Conservation (phyloP, 768 basidiomycete genomes). For the Suillus luteus region DNA sequence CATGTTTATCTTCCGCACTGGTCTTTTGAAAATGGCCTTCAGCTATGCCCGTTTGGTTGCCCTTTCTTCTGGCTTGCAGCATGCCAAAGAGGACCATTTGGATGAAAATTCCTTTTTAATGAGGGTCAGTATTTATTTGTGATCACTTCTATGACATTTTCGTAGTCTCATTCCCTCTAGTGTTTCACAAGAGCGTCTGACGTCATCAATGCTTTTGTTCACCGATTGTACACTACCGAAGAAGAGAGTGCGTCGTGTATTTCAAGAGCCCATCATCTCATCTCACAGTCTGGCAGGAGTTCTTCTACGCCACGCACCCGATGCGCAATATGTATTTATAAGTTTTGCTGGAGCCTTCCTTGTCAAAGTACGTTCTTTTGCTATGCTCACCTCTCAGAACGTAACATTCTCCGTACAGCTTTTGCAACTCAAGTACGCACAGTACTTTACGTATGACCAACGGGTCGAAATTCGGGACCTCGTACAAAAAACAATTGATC, state of each 20-base stretch:
- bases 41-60: conserved; percentile 71
- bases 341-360: conserved; percentile 84
- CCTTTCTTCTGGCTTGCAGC: conserved; percentile 77
- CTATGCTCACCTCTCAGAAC: background rate
- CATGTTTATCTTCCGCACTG: conserved; percentile 60
- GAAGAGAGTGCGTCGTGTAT: conserved; percentile 47
- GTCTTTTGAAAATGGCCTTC: conserved; percentile 60
- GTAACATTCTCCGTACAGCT: conserved; percentile 42
- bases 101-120: conserved; percentile 68
- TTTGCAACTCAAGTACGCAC: conserved; percentile 74
- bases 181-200: conserved; percentile 69
- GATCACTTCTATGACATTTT: background rate
- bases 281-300: conserved; percentile 38
- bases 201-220: conserved; percentile 61
- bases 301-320: conserved; percentile 73
- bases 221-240: conserved; percentile 53
- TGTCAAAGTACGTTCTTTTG: conserved; percentile 59
- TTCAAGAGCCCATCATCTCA: background rate
- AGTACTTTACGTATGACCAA: conserved; percentile 57
- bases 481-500: conserved; percentile 66
- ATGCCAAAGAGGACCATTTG: conserved; percentile 56
- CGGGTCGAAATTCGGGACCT: conserved; percentile 61
- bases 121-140: conserved; percentile 48
- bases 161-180: conserved; percentile 34
- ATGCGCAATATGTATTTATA: conserved; percentile 76